Evolutionary conservation across 805 yeast genomes (phyloP).

Genomic region (Starmera caribaea): DNA sequence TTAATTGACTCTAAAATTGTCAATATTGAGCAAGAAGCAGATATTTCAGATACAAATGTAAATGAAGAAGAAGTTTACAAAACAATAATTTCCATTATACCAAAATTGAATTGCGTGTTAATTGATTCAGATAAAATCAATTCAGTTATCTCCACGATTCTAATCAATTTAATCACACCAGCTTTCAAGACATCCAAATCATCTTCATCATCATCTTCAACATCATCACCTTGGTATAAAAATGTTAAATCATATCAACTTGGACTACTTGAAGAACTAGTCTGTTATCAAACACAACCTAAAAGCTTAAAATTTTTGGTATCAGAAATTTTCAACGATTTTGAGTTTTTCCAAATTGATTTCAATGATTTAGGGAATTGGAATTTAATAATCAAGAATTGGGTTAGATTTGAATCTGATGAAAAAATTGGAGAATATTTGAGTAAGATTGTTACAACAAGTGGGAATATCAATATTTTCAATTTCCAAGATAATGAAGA

Average conservation of each 20-base stretch:
- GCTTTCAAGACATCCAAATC: constrained; percentile 33
- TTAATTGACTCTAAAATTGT: constrained; percentile 9
- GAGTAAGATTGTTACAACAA: constrained; percentile 30
- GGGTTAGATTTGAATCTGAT: constrained; percentile 52
- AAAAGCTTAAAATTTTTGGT: constrained; percentile 59
- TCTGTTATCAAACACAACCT: constrained; percentile 20
- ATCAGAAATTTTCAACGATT: constrained; percentile 55
- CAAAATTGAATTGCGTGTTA: constrained; percentile 31
- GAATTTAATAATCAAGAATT: constrained; percentile 44
- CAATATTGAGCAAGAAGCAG: constrained; percentile 5
- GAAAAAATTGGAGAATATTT: constrained; percentile 49
- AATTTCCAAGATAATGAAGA: constrained; percentile 68
- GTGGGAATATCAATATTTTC: constrained; percentile 50
- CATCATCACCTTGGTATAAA: neutral
- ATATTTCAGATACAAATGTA: constrained; percentile 1
- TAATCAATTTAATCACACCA: constrained; percentile 45
- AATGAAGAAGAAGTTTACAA: constrained; percentile 35
- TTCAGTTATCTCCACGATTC: constrained; percentile 38
- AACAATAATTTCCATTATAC: constrained; percentile 28
- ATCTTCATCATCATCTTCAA: constrained; percentile 23
- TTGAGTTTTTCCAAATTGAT: constrained; percentile 38
- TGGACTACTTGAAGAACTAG: constrained; percentile 29
- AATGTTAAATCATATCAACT: constrained; percentile 32
- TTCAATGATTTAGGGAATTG: constrained; percentile 30
- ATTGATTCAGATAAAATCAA: constrained; percentile 55